Evolutionary conservation across 108 stramenopile species (phyloP).

Genomic region (Cyclostephanos tholiformis): DNA sequence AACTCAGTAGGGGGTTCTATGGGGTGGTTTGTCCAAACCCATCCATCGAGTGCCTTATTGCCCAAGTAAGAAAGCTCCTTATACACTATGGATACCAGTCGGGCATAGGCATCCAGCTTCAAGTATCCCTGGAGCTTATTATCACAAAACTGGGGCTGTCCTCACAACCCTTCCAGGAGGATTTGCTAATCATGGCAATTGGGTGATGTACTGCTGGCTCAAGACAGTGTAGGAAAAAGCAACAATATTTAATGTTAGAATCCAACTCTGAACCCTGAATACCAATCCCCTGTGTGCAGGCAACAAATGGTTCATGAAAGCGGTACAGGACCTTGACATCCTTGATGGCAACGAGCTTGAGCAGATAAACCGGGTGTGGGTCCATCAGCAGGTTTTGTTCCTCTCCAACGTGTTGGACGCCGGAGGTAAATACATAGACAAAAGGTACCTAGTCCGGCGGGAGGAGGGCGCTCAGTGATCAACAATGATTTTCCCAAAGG

Average conservation of each 20-base stretch:
- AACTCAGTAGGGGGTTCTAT: slow-evolving; percentile 9
- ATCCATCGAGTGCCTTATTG: slow-evolving; percentile 12
- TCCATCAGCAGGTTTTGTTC: slow-evolving; percentile 2
- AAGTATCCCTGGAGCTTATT: not conserved
- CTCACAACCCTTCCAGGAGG: not conserved
- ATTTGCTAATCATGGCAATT: not conserved
- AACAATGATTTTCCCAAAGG: no score
- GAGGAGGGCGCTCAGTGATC: not conserved
- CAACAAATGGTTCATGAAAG: no score
- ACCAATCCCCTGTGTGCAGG: not conserved
- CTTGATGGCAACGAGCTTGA: slow-evolving; percentile 5
- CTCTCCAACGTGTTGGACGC: slow-evolving; percentile 5
- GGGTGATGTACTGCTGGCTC: no score
- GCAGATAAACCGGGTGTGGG: slow-evolving; percentile 11
- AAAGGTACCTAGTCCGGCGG: no score
- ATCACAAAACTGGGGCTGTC: slow-evolving; percentile 13
- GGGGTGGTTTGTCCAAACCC: slow-evolving; percentile 15
- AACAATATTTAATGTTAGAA: no score
- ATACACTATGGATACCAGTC: not conserved
- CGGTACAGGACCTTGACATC: no score
- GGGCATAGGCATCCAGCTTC: not conserved
- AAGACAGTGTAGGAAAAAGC: no score
- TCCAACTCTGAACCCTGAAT: not conserved
- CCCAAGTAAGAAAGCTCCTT: not conserved
- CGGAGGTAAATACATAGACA: no score